Evolutionary conservation across 1,284 basidiomycete species (phyloP).

Genomic region (Apiotrichum veenhuisii): DNA sequence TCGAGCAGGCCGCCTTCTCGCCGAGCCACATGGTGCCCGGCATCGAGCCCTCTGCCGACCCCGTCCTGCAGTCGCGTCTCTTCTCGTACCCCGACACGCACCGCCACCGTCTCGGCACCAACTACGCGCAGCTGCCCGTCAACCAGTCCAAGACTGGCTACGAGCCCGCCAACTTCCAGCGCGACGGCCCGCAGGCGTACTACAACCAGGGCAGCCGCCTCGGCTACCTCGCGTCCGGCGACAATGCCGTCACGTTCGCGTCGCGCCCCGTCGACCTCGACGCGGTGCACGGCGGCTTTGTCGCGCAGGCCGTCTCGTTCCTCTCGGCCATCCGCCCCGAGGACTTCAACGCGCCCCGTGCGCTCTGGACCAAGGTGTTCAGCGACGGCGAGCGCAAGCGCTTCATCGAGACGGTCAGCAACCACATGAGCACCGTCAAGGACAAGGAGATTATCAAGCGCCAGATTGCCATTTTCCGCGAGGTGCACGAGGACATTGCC

Average conservation of each 20-base stretch:
- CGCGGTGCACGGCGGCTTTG: conserved; percentile 65
- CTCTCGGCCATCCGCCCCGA: conserved; percentile 69
- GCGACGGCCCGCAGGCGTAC: conserved; percentile 58
- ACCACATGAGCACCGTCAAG: conserved; percentile 66
- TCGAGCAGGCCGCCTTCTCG: conserved; percentile 63
- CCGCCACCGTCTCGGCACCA: conserved; percentile 63
- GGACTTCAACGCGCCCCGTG: conserved; percentile 90
- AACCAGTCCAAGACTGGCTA: conserved; percentile 68
- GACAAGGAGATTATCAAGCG: conserved; percentile 62
- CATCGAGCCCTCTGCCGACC: conserved; percentile 82
- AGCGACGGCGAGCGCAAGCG: conserved; percentile 63
- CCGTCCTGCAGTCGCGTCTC: conserved; percentile 84
- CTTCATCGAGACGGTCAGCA: conserved; percentile 72
- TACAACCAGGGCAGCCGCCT: conserved; percentile 74
- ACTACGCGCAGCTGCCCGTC: conserved; percentile 86
- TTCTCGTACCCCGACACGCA: conserved; percentile 96
- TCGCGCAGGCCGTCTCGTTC: conserved; percentile 68
- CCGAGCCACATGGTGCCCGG: conserved; percentile 82
- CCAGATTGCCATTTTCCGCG: conserved; percentile 75
- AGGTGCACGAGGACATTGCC: conserved; percentile 67
- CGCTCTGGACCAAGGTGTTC: conserved; percentile 73
- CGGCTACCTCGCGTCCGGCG: conserved; percentile 70
- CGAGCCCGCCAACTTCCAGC: conserved; percentile 72
- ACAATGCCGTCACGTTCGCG: conserved; percentile 50
- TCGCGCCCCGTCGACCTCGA: conserved; percentile 35